Evolutionary conservation across 2,329 filamentous ascomycete species (phyloP).

Genomic region (Pyrenophora seminiperda): DNA sequence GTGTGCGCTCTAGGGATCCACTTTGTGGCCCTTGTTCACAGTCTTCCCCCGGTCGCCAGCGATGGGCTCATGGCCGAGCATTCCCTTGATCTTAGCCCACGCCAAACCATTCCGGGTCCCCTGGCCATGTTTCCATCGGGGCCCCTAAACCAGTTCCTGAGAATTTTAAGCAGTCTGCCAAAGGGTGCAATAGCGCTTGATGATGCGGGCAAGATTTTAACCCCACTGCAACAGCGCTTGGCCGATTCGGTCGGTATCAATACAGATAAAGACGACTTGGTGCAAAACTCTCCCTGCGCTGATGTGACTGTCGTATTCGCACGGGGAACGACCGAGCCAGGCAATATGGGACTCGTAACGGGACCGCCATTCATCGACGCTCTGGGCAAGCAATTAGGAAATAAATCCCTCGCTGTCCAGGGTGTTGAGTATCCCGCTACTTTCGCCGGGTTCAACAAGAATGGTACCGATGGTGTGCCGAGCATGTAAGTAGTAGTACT

Average conservation of each 20-base stretch:
- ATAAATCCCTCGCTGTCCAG: constrained; percentile 36
- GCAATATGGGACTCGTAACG: constrained; percentile 52
- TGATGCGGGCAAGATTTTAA: background rate
- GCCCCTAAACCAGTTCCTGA: background rate
- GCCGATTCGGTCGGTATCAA: background rate
- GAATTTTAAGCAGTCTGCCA: background rate
- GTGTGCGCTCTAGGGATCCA: too few relatives aligned
- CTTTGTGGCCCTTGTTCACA: too few relatives aligned
- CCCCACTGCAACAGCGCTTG: background rate
- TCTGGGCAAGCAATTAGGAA: constrained; percentile 34
- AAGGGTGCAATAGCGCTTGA: background rate
- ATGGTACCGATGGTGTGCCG: constrained; percentile 34
- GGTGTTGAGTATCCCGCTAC: constrained; percentile 42
- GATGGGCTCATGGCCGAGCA: too few relatives aligned
- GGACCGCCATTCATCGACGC: constrained; percentile 47
- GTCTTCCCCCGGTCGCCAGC: too few relatives aligned
- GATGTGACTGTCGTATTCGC: constrained; percentile 53
- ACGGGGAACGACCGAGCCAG: constrained; percentile 50
- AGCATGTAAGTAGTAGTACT: constrained; percentile 35
- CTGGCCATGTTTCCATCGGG: background rate
- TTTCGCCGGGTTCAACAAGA: constrained; percentile 31
- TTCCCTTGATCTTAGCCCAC: too few relatives aligned
- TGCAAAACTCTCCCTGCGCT: constrained; percentile 37
- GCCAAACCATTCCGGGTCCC: background rate
- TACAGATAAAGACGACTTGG: background rate